Conservation (phyloP, 495 filamentous ascomycete genomes). For the Tuber magnatum region DNA sequence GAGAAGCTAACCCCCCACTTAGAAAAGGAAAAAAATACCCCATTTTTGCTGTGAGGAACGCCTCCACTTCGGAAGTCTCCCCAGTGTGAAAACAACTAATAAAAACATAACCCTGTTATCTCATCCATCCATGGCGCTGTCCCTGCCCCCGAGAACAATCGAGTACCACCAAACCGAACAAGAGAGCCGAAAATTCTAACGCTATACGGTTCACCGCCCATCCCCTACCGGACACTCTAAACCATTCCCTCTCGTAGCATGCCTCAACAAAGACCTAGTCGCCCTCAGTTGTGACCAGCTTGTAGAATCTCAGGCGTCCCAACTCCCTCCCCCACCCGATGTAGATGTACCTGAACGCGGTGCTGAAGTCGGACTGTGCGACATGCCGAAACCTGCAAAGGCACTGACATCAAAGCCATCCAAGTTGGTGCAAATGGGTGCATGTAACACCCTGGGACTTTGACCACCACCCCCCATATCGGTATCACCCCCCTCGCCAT, state of each 20-base stretch:
- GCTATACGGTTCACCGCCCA: constrained; percentile 15
- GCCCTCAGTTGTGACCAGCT: background rate
- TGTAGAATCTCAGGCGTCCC: background rate
- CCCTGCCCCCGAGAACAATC: background rate
- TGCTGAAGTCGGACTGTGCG: constrained; percentile 24
- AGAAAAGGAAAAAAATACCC: background rate
- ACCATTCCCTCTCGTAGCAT: background rate
- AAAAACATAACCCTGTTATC: background rate
- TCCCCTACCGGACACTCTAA: constrained; percentile 22
- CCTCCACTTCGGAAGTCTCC: background rate
- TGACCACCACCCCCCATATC: constrained; percentile 21
- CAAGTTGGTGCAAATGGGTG: constrained; percentile 20
- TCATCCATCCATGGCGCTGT: background rate
- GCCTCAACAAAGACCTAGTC: background rate
- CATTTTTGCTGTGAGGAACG: background rate
- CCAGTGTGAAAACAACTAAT: background rate
- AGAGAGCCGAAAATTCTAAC: constrained; percentile 21
- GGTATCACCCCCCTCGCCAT: constrained; percentile 18
- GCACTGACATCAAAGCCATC: constrained; percentile 27
- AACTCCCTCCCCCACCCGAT: constrained; percentile 6
- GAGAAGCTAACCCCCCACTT: background rate
- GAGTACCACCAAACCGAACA: background rate
- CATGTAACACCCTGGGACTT: constrained; percentile 9
- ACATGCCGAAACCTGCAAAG: constrained; percentile 17
- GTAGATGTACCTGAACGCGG: constrained; percentile 23